These are phyloP conservation scores for Ascochyta pisi DNA, from an alignment of 2,329 filamentous ascomycete species.

Conservation along the genomic window DNA sequence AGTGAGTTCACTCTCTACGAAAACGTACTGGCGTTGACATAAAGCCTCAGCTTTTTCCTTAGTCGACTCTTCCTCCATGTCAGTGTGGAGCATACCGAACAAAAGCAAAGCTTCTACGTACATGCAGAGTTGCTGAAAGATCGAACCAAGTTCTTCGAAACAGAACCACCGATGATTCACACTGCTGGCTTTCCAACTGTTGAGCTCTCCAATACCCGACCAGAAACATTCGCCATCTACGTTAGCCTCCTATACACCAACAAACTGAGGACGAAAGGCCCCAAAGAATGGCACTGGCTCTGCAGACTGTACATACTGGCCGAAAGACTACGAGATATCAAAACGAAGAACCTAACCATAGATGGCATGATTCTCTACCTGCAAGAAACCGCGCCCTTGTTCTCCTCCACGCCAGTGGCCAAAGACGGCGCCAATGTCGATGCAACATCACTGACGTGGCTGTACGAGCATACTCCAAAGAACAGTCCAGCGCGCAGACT, in stretches of 20 bases:
- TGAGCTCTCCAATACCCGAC: not conserved
- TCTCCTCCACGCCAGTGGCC: not conserved
- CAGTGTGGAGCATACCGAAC: not conserved
- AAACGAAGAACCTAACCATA: not conserved
- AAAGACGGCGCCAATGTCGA: not conserved
- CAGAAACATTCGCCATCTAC: not conserved
- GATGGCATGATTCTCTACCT: slow-evolving; percentile 1
- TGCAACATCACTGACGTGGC: not conserved
- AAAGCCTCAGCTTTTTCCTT: not conserved
- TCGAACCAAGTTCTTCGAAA: not conserved
- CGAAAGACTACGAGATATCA: slow-evolving; percentile 1
- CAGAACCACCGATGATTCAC: not conserved
- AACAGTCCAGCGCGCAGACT: not conserved
- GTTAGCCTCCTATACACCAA: not conserved
- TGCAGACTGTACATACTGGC: slow-evolving; percentile 1
- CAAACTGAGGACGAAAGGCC: not conserved
- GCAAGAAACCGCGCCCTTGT: not conserved
- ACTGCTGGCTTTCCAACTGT: not conserved
- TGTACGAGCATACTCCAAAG: not conserved
- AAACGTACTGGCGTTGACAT: not conserved
- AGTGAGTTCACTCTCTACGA: not conserved
- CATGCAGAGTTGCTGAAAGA: not conserved
- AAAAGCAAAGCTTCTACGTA: not conserved
- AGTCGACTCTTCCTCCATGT: not conserved
- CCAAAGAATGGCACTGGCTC: not conserved